Percentiles rank a stretch among this genome's conserved stretches.
phyloP scores from a whole-genome alignment of 345 rosid genomes.

The Lenwebbia sp. region DNA sequence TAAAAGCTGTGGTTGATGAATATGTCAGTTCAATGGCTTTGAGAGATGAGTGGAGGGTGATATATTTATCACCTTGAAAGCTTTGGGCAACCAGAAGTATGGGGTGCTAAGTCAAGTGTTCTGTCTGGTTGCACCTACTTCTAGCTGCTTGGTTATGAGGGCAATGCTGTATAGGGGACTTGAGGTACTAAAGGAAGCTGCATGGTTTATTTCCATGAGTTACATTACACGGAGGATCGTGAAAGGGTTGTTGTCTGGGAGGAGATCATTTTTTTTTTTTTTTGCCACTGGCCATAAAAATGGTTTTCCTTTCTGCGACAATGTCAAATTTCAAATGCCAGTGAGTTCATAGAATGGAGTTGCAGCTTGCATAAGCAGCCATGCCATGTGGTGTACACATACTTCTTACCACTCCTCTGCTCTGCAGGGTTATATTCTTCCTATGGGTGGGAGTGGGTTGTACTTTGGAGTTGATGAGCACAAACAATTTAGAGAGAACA shows the following conservation, averaged over 20 bases:
- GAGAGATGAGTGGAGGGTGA: constrained; percentile 86
- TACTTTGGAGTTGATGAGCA: constrained; percentile 94
- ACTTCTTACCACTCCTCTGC: constrained; percentile 79
- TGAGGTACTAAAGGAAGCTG: constrained; percentile 89
- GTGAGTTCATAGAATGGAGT: constrained; percentile 94
- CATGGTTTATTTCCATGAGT: constrained; percentile 97
- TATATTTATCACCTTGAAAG: constrained; percentile 89
- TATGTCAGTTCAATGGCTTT: constrained; percentile 92
- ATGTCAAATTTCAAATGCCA: constrained; percentile 72
- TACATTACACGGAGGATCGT: constrained; percentile 89
- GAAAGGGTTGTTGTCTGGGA: constrained; percentile 97
- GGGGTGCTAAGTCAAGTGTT: constrained; percentile 87
- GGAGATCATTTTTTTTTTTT: constrained; percentile 62
- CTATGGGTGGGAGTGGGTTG: constrained; percentile 77
- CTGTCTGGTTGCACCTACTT: constrained; percentile 82
- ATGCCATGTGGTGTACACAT: constrained; percentile 92
- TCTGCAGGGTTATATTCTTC: constrained; percentile 85
- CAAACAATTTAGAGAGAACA: constrained; percentile 82
- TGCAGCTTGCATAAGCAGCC: constrained; percentile 89
- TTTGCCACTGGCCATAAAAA: constrained; percentile 81
- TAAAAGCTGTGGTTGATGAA: constrained; percentile 89
- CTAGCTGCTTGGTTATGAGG: constrained; percentile 89
- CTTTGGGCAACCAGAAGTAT: constrained; percentile 91
- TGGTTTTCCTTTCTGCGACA: constrained; percentile 95
- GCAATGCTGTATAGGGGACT: constrained; percentile 94